Evolutionary conservation across 1,139 yeast genomes (phyloP).

Genomic region (Trichomonascaceae sp.): DNA sequence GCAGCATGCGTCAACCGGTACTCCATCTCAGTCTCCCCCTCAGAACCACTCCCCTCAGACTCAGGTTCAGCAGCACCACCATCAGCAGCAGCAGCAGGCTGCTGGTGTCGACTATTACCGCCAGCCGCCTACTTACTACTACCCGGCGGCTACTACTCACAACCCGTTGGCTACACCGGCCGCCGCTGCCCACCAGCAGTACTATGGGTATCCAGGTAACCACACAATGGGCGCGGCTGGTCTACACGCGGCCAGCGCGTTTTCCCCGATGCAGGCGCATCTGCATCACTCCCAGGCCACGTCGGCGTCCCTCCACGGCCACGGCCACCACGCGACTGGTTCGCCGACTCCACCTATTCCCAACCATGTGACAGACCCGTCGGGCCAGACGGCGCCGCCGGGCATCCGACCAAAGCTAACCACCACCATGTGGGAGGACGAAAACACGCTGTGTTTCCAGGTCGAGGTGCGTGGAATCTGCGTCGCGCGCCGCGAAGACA

Average conservation of each 20-base stretch:
- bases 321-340: conserved; percentile 4
- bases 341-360: conserved; percentile 2
- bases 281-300: no score
- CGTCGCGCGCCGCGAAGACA: conserved; percentile 88
- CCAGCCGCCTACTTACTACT: neutral
- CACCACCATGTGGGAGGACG: conserved; percentile 96
- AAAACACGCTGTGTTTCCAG: conserved; percentile 85
- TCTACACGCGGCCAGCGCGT: neutral
- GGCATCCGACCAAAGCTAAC: conserved; percentile 75
- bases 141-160: conserved; percentile 4
- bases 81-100: conserved; percentile 13
- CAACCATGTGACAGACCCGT: conserved; percentile 28
- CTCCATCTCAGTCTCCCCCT: conserved; percentile 9
- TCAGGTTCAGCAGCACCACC: conserved; percentile 10
- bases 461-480: conserved; percentile 87
- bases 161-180: conserved; percentile 6
- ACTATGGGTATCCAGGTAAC: neutral
- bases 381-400: conserved; percentile 48
- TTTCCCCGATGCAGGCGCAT: no score
- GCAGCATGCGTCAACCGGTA: conserved; percentile 4
- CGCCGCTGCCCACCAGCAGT: conserved; percentile 4
- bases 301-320: conserved; percentile 7
- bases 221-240: neutral
- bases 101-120: neutral
- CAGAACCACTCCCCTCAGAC: neutral